Conservation (phyloP, 2,329 filamentous ascomycete species). For the Tolypocladium album region DNA sequence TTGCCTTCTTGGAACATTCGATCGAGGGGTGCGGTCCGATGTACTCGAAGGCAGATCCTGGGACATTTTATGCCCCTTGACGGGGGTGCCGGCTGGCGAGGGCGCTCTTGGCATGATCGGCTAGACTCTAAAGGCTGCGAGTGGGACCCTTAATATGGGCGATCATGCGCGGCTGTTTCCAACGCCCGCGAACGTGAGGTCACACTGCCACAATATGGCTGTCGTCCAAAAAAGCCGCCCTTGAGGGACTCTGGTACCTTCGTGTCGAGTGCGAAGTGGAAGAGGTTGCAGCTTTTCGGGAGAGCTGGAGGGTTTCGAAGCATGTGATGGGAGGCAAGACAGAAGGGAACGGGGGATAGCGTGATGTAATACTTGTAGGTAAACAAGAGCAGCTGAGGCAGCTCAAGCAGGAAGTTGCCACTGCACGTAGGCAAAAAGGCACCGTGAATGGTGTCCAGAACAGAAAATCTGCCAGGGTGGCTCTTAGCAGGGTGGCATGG, state of each 20-base stretch:
- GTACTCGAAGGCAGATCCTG: not conserved
- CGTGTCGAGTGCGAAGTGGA: not conserved
- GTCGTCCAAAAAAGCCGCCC: not conserved
- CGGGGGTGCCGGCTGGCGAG: not conserved
- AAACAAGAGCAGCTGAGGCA: not conserved
- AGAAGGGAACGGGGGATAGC: not conserved
- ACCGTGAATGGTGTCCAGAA: not conserved
- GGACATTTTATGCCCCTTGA: conserved; percentile 5
- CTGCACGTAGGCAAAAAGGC: no score
- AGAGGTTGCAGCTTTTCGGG: not conserved
- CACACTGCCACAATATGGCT: not conserved
- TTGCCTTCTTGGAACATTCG: not conserved
- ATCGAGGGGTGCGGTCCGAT: not conserved
- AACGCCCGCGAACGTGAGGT: not conserved
- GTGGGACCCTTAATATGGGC: not conserved
- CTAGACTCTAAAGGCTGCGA: not conserved
- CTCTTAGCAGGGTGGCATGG: not conserved
- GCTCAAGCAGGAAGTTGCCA: not conserved
- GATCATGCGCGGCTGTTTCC: not conserved
- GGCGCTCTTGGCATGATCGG: conserved; percentile 14
- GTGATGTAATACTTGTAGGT: not conserved
- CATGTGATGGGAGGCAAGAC: not conserved
- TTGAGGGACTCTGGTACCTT: not conserved
- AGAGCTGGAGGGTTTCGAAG: not conserved
- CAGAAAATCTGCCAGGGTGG: not conserved